Conservation (phyloP, 352 stramenopile genomes). For the Elongisporangium senticosum region DNA sequence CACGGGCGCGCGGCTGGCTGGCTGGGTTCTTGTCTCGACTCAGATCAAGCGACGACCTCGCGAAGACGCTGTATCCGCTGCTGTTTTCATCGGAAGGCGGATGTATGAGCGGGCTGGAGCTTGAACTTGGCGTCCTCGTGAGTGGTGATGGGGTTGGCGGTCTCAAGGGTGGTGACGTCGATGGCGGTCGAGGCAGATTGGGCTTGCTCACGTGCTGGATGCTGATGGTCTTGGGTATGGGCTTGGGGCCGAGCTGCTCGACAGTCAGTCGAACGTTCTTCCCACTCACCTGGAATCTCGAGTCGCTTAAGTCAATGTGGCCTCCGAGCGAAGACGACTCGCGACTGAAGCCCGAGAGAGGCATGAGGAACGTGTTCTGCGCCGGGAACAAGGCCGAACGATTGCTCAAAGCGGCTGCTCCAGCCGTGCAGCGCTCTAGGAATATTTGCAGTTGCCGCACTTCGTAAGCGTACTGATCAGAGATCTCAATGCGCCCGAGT, state of each 20-base stretch:
- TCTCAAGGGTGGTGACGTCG: neutral
- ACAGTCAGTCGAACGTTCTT: neutral
- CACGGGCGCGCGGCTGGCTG: neutral
- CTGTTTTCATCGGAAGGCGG: neutral
- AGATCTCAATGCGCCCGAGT: neutral
- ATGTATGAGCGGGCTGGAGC: neutral
- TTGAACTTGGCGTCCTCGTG: neutral
- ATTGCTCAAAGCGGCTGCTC: constrained; percentile 17
- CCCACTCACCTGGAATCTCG: neutral
- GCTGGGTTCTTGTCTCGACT: neutral
- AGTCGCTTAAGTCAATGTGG: constrained; percentile 6
- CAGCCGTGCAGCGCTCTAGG: constrained; percentile 21
- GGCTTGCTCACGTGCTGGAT: neutral
- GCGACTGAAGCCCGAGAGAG: constrained; percentile 20
- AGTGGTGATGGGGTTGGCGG: neutral
- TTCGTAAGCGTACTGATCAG: constrained; percentile 2
- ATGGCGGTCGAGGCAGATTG: neutral
- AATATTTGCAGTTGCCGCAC: constrained; percentile 19
- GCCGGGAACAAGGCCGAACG: constrained; percentile 23
- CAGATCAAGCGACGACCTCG: neutral
- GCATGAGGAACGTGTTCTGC: constrained; percentile 24
- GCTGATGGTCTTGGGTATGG: neutral
- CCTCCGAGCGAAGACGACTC: constrained; percentile 1
- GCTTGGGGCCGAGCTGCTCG: neutral
- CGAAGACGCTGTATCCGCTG: neutral